Evolutionary conservation across 1,284 basidiomycete genomes (phyloP).

Genomic region (Cryptococcus wingfieldii): DNA sequence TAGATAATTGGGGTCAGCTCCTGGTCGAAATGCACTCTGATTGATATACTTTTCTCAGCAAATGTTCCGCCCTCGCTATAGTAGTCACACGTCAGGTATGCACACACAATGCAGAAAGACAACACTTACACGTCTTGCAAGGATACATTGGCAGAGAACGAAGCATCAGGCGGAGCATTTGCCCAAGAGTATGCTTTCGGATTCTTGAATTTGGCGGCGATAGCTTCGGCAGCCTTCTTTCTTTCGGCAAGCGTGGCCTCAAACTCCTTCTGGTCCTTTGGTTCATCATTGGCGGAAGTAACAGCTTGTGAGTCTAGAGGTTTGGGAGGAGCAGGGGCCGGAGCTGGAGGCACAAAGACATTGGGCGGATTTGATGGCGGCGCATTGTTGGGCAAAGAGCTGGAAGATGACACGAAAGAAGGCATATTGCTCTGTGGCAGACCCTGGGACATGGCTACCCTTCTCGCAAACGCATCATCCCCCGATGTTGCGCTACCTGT

Average conservation of each 20-base stretch:
- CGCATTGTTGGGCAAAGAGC: not conserved
- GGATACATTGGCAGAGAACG: too few species aligned
- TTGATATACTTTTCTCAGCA: constrained; percentile 42
- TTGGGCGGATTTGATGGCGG: constrained; percentile 8
- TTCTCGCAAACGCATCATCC: constrained; percentile 42
- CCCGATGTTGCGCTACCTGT: constrained; percentile 17
- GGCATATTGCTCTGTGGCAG: not conserved
- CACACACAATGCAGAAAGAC: not conserved
- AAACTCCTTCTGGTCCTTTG: constrained; percentile 17
- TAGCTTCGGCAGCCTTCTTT: constrained; percentile 70
- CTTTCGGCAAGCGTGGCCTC: constrained; percentile 51
- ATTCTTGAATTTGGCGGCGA: constrained; percentile 54
- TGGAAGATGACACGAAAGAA: not conserved
- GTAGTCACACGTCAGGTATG: constrained; percentile 1
- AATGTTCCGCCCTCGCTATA: constrained; percentile 28
- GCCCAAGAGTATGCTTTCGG: too few species aligned
- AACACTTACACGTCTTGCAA: not conserved
- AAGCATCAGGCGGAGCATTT: not conserved
- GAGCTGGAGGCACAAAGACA: not conserved
- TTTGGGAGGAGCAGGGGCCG: constrained; percentile 5
- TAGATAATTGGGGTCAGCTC: constrained; percentile 58
- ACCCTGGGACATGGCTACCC: constrained; percentile 27
- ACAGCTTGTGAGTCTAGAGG: not conserved
- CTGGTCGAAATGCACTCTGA: constrained; percentile 54
- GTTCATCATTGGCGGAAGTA: not conserved